Conservation (phyloP, 495 filamentous ascomycete species). For the Sordaria brevicollis region DNA sequence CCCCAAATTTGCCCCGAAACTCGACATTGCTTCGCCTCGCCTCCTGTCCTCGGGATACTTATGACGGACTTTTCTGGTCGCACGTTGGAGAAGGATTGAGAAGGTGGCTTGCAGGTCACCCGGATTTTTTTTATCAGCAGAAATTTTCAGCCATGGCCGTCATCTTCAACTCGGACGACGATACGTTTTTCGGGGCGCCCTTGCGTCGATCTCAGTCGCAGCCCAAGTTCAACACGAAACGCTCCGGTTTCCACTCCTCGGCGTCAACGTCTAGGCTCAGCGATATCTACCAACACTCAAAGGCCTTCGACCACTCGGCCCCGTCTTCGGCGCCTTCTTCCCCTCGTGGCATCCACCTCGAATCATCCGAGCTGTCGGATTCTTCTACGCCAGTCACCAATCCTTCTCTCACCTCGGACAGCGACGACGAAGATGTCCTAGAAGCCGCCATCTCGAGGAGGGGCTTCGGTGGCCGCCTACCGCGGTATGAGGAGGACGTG, state of each 20-base stretch:
- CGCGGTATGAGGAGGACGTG: conserved; percentile 46
- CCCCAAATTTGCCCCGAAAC: not conserved
- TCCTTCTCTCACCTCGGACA: conserved; percentile 48
- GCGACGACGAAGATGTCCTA: conserved; percentile 35
- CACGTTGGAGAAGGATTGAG: conserved; percentile 20
- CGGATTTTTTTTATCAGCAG: conserved; percentile 1
- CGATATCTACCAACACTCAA: conserved; percentile 25
- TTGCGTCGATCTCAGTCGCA: conserved; percentile 41
- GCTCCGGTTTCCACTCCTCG: conserved; percentile 28
- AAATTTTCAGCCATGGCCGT: conserved; percentile 31
- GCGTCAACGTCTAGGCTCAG: conserved; percentile 32
- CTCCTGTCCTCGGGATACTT: conserved; percentile 5
- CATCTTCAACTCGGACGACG: conserved; percentile 35
- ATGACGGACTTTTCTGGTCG: conserved; percentile 14
- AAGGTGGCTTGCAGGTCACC: conserved; percentile 20
- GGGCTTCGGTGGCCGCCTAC: conserved; percentile 37
- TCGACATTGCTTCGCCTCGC: not conserved
- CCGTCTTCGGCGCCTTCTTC: conserved; percentile 40
- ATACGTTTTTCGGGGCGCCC: conserved; percentile 31
- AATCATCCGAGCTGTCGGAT: conserved; percentile 30
- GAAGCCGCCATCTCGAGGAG: conserved; percentile 33
- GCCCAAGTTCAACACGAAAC: conserved; percentile 28
- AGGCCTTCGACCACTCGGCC: conserved; percentile 29
- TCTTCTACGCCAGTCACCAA: conserved; percentile 54
- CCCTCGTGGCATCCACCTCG: conserved; percentile 25